Base-by-base conservation (phyloP, 192 early-diverging fungal genomes). In the Coemansia pectinata region DNA sequence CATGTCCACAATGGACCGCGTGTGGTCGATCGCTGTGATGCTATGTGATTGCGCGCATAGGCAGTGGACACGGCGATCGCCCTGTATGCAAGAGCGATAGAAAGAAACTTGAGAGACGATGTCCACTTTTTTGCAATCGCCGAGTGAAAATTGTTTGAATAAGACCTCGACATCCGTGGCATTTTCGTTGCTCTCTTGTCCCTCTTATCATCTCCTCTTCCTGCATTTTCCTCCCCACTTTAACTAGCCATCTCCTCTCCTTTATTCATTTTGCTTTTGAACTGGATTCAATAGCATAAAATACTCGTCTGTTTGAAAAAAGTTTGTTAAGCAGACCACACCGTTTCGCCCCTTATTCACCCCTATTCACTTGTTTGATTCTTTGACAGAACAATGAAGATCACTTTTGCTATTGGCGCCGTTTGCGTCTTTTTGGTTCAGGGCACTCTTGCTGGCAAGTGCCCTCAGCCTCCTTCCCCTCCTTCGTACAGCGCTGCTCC, bases 371-470 rank as follows among this genome's bases (percentile, higher is more conserved):
- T 31, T 52, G 5, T 9, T 61, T 69, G 33, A 33, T 58, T 34
- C 21, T 31, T 45, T 64, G 27, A 45, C 27, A 36, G 8, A 33
- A 73, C 63, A 66, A 81, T 81, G 73, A 81, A 76, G 60, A 31
- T 76, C 21, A 12, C 41, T 12, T n/a, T 66, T 62, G 27, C 50
- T 29, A 36, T 76, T 42, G 42, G 58, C 1, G 21, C 60, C 5
- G 29, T 66, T 25, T 25, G 69, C 11, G 64, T 58, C 27, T 17
- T 55, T 21, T n/a, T 81, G 33, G 71, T 34, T 21, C 69, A 71
- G 34, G 63, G 50, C 48, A 62, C 42, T 5, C 58, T 81, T 63
- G 66, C 73, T 45, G 29, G 34, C 52, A 76, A 76, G 59, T 81
- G 79, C 53, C 40, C 52, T 11, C 21, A 17, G 23, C 66, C 33